These are phyloP conservation scores for Flaveria ramosissima DNA, from an alignment of 129 eudicot species.

Conservation along the genomic window DNA sequence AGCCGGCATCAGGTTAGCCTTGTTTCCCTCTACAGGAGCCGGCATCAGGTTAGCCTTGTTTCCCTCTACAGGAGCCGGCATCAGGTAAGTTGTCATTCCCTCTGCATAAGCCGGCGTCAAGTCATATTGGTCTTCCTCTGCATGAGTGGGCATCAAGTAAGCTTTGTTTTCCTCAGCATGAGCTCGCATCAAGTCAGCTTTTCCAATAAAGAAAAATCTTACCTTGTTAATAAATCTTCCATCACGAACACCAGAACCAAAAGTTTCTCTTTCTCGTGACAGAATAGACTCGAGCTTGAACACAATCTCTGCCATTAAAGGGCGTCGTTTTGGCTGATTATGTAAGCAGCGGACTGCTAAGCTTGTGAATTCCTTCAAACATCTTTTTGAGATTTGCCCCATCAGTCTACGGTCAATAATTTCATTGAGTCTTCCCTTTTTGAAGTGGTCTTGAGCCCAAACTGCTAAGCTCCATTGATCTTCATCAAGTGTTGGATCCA, in stretches of 20 bases:
- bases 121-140: not conserved
- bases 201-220: constrained; percentile 10
- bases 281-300: constrained; percentile 35
- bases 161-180: not conserved
- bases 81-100: not conserved
- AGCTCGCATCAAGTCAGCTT: not conserved
- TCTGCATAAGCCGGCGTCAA: not conserved
- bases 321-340: constrained; percentile 33
- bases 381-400: constrained; percentile 23
- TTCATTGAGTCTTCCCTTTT: constrained; percentile 18
- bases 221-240: constrained; percentile 23
- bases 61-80: not conserved
- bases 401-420: constrained; percentile 26
- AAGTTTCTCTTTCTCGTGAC: constrained; percentile 10
- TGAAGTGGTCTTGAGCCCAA: constrained; percentile 34
- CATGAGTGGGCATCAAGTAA: not conserved
- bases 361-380: constrained; percentile 29
- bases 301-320: constrained; percentile 42
- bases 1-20: not conserved
- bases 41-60: not conserved
- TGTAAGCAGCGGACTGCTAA: constrained; percentile 32
- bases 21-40: constrained; percentile 3
- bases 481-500: constrained; percentile 41
- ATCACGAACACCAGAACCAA: not conserved
- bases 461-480: constrained; percentile 37